Base-by-base conservation (phyloP, 78 protist genomes). In the Dictyostelium purpureum region DNA sequence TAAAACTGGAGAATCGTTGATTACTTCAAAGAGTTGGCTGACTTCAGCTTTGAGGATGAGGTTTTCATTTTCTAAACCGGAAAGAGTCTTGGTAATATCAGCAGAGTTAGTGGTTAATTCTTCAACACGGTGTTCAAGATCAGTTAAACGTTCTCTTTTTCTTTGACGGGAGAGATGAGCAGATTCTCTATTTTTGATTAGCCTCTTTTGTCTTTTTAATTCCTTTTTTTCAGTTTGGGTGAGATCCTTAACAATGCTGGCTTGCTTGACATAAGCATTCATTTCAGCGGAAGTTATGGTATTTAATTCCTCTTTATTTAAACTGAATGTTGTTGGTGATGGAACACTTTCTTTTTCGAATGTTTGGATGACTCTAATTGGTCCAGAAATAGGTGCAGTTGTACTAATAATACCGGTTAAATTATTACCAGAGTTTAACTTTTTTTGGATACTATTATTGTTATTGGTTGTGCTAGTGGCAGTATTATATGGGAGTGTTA, bases 161-260 rank as follows among this genome's bases (percentile, higher is more conserved):
- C 94, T 77, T 70, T 88, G 94, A 31, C 96, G 81, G 5, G 93
- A 81, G 14, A 82, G 74, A 42, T 80, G 85, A 38, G 96, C 96
- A 49, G 90, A 73, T 73, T 94, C 96, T 54, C 96, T 70, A 67
- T 94, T 94, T 77, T 94, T 94, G 71, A 94, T 81, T 35, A 94
- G 74, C 52, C 96, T 87, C 80, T 71, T 67, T 74, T 81, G 96
- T n/a, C 90, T 37, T 71, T 81, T 91, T 5, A 82, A 28, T 49
- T 82, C 90, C 79, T 82, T 82, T 31, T 70, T 82, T 63, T 82
- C 90, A 7, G 11, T 7, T 24, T 54, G 54, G 1, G 73, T 16
- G 43, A 79, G 38, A 9, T 79, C 65, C 11, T 57, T 52, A 7
- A 43, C 33, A 1, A 18, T 26, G 6, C 24, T 37, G 10, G 21